Conservation (phyloP, 164 flowering plant species). For the Piper longum region DNA sequence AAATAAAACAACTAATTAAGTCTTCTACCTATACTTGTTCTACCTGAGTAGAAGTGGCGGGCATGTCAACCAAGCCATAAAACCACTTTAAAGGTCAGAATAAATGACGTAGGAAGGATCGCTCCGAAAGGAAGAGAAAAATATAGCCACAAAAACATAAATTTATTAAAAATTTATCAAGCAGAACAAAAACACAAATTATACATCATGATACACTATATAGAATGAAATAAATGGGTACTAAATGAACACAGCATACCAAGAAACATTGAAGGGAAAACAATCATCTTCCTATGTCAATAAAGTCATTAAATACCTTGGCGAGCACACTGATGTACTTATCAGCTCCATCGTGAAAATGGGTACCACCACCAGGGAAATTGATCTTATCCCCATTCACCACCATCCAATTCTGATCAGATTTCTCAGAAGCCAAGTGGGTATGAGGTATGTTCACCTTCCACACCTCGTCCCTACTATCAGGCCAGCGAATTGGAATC, state of each 20-base stretch:
- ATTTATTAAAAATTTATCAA: too few relatives aligned
- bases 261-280: background rate
- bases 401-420: slow-evolving; percentile 87
- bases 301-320: slow-evolving; percentile 19
- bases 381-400: slow-evolving; percentile 72
- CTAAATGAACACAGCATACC: background rate
- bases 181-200: too few relatives aligned
- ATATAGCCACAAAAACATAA: too few relatives aligned
- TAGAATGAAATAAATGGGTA: background rate
- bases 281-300: background rate
- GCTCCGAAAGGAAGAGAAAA: too few relatives aligned
- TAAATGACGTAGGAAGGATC: too few relatives aligned
- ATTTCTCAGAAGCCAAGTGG: slow-evolving; percentile 70
- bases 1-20: too few relatives aligned
- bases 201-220: too few relatives aligned
- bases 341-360: slow-evolving; percentile 77
- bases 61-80: too few relatives aligned
- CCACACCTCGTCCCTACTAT: slow-evolving; percentile 82
- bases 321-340: slow-evolving; percentile 58
- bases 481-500: slow-evolving; percentile 79
- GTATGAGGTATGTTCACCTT: slow-evolving; percentile 80
- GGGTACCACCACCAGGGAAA: slow-evolving; percentile 89
- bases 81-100: too few relatives aligned
- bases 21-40: too few relatives aligned
- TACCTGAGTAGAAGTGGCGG: too few relatives aligned